These are phyloP conservation scores for Vicia faba DNA, from an alignment of 306 rosid genomes.

Conservation along the genomic window DNA sequence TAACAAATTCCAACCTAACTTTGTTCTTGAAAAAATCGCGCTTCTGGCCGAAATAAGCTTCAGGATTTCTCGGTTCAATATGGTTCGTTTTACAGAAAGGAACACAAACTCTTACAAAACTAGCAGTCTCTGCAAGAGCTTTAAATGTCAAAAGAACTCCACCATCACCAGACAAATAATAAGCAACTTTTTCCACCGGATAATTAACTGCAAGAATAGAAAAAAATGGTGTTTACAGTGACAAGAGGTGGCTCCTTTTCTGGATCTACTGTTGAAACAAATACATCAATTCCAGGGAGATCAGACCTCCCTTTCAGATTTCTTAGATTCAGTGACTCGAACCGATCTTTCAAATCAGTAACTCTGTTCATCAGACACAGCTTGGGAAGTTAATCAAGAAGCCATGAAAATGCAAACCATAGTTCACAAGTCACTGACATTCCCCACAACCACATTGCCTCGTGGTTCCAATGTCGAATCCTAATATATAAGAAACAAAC, in stretches of 20 bases:
- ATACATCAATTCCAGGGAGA: constrained; percentile 82
- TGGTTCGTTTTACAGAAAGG: constrained; percentile 76
- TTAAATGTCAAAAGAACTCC: constrained; percentile 80
- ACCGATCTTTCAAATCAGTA: constrained; percentile 71
- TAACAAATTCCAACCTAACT: constrained; percentile 81
- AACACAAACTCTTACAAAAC: constrained; percentile 77
- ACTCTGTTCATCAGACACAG: constrained; percentile 80
- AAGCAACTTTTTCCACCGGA: constrained; percentile 81
- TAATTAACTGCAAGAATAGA: constrained; percentile 84
- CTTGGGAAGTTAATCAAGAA: constrained; percentile 85
- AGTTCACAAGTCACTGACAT: constrained; percentile 78
- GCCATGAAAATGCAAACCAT: constrained; percentile 89
- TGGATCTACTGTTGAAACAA: constrained; percentile 86
- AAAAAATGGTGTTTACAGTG: constrained; percentile 80
- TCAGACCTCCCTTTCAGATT: constrained; percentile 85
- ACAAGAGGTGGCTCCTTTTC: constrained; percentile 92
- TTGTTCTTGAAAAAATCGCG: constrained; percentile 81
- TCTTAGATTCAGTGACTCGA: constrained; percentile 74
- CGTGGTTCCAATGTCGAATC: constrained; percentile 71
- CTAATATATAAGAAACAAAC: constrained; percentile 80
- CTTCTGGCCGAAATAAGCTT: constrained; percentile 80
- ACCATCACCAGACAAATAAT: constrained; percentile 87
- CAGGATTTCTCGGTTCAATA: constrained; percentile 81
- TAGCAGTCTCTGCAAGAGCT: constrained; percentile 88
- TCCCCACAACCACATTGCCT: constrained; percentile 91